Conservation (phyloP, 2,329 filamentous ascomycete species). For the Coccinonectria pachysandricola region DNA sequence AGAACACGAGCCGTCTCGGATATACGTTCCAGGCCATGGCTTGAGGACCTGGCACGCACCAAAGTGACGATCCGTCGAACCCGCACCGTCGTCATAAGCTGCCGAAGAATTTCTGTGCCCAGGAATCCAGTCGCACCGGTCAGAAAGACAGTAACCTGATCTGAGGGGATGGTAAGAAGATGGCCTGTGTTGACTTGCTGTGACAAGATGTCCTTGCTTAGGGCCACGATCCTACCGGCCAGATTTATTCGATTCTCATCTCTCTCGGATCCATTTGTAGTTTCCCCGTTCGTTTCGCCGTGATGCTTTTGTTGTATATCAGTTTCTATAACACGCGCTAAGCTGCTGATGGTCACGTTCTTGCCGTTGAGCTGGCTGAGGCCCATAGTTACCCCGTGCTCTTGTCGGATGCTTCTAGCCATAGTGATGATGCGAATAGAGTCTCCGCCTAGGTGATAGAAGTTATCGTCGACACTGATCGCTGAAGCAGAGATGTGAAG, state of each 20-base stretch:
- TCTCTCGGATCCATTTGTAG: background rate
- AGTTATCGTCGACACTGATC: conserved; percentile 11
- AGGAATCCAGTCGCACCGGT: conserved; percentile 7
- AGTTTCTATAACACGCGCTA: conserved; percentile 9
- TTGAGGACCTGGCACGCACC: conserved; percentile 4
- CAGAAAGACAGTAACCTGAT: conserved; percentile 3
- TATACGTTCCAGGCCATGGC: conserved; percentile 7
- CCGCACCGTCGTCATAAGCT: background rate
- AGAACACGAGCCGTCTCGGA: conserved; percentile 4
- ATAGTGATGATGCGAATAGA: conserved; percentile 12
- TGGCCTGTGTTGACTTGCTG: background rate
- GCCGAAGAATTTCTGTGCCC: conserved; percentile 1
- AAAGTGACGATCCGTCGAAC: conserved; percentile 22
- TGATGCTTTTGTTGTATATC: no score
- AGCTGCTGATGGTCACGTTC: conserved; percentile 9
- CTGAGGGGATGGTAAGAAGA: background rate
- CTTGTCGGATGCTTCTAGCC: conserved; percentile 5
- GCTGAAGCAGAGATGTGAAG: conserved; percentile 4
- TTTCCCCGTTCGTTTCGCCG: no score
- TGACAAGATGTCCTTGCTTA: conserved; percentile 1
- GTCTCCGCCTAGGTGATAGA: conserved; percentile 12
- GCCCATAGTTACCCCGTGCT: conserved; percentile 8
- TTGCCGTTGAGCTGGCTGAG: conserved; percentile 11
- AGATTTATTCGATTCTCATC: conserved; percentile 1
- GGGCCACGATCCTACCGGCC: no score